Evolutionary conservation across 169 alveolate genomes (phyloP).

Genomic region (Cryptosporidium viatorum): DNA sequence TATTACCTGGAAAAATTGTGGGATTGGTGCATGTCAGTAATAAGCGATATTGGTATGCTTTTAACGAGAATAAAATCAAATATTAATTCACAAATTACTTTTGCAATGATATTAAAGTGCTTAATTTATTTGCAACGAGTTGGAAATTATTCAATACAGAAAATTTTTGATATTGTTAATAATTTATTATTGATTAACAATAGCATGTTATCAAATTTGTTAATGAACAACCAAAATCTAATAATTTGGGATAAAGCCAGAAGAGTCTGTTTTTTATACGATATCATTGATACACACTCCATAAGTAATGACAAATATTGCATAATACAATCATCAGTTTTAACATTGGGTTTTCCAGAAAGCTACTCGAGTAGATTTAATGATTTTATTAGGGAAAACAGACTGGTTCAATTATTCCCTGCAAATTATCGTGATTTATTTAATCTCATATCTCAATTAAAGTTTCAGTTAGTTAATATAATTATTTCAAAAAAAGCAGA

Average conservation of each 20-base stretch:
- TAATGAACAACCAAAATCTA: slow-evolving; percentile 47
- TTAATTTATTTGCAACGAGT: slow-evolving; percentile 69
- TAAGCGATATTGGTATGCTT: slow-evolving; percentile 23
- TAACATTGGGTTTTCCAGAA: slow-evolving; percentile 38
- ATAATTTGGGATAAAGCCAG: slow-evolving; percentile 64
- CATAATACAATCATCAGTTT: slow-evolving; percentile 14
- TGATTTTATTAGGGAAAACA: background rate
- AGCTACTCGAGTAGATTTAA: background rate
- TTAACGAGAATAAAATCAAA: slow-evolving; percentile 68
- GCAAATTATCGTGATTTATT: slow-evolving; percentile 44
- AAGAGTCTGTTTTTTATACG: slow-evolving; percentile 30
- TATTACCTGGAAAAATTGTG: background rate
- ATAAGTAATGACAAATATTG: slow-evolving; percentile 44
- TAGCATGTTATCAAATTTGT: slow-evolving; percentile 22
- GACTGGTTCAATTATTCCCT: slow-evolving; percentile 43
- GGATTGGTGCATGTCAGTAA: slow-evolving; percentile 43
- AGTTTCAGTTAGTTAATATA: slow-evolving; percentile 22
- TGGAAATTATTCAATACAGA: slow-evolving; percentile 33
- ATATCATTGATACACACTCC: slow-evolving; percentile 23
- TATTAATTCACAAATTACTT: slow-evolving; percentile 73
- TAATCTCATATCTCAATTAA: slow-evolving; percentile 16
- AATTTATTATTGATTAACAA: slow-evolving; percentile 53
- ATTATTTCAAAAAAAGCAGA: slow-evolving; percentile 5
- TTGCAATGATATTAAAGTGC: slow-evolving; percentile 68
- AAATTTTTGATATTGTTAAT: slow-evolving; percentile 37